Conservation (phyloP, 1,139 yeast genomes). For the Torulaspora globosa region DNA sequence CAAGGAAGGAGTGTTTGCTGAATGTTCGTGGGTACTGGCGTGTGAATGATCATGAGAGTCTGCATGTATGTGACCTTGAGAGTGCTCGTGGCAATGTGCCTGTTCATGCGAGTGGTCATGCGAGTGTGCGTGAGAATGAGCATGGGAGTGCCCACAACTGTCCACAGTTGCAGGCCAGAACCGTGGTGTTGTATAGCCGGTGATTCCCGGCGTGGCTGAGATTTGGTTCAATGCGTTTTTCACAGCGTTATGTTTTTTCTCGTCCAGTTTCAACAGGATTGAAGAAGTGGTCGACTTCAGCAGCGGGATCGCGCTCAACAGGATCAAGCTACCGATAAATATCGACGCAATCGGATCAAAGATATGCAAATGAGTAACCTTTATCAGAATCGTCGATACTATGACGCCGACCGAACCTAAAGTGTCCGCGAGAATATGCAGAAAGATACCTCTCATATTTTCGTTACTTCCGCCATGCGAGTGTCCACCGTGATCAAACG, state of each 20-base stretch:
- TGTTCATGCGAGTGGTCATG: conserved; percentile 33
- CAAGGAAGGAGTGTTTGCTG: conserved; percentile 25
- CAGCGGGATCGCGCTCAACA: conserved; percentile 78
- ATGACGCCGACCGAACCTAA: conserved; percentile 96
- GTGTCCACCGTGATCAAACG: conserved; percentile 69
- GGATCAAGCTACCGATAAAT: conserved; percentile 75
- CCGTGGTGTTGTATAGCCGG: conserved; percentile 80
- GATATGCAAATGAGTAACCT: conserved; percentile 51
- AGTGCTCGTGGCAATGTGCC: background rate
- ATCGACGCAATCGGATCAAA: conserved; percentile 93
- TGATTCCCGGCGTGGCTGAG: conserved; percentile 68
- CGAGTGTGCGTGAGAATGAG: conserved; percentile 21
- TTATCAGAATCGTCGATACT: conserved; percentile 68
- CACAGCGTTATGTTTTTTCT: conserved; percentile 55
- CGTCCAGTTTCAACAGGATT: conserved; percentile 58
- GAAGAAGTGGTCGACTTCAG: conserved; percentile 75
- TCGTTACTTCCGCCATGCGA: conserved; percentile 53
- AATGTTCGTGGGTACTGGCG: conserved; percentile 21
- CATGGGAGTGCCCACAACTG: conserved; percentile 24
- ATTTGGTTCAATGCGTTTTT: conserved; percentile 65
- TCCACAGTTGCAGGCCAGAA: conserved; percentile 69
- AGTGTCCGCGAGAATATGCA: conserved; percentile 92
- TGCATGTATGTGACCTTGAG: conserved; percentile 18
- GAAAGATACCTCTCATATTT: conserved; percentile 89
- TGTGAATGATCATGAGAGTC: conserved; percentile 13